A percentile compares a stretch with the other conserved stretches of the same genome.
Evolutionary conservation across 805 yeast species (phyloP).

Genomic region (Schwanniomyces vanrijiae): DNA sequence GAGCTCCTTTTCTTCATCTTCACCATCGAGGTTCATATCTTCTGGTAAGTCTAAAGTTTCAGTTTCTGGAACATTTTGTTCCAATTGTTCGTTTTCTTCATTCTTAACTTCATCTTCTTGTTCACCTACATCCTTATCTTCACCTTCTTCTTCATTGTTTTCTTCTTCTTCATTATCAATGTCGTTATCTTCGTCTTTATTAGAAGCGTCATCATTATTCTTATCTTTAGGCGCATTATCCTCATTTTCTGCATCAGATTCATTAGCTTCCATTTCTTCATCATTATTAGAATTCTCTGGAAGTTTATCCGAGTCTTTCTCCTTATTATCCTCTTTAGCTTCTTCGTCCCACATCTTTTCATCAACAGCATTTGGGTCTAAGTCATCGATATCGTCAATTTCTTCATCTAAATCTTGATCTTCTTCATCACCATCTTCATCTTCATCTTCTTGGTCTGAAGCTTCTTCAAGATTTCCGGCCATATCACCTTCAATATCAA

Average conservation of each 20-base stretch:
- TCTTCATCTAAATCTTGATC: slow-evolving; percentile 83
- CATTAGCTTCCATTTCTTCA: slow-evolving; percentile 50
- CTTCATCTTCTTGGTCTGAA: slow-evolving; percentile 63
- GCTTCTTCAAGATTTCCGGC: slow-evolving; percentile 88
- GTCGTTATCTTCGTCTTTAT: slow-evolving; percentile 33
- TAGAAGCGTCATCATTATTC: slow-evolving; percentile 34
- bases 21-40: slow-evolving; percentile 86
- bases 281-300: slow-evolving; percentile 55
- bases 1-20: slow-evolving; percentile 50
- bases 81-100: slow-evolving; percentile 68
- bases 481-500: slow-evolving; percentile 95
- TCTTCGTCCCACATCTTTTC: slow-evolving; percentile 99
- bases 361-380: slow-evolving; percentile 93
- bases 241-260: slow-evolving; percentile 40
- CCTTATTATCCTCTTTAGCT: slow-evolving; percentile 71
- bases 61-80: slow-evolving; percentile 73
- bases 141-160: slow-evolving; percentile 45
- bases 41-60: slow-evolving; percentile 92
- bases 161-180: slow-evolving; percentile 47
- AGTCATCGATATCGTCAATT: slow-evolving; percentile 82
- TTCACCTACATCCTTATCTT: slow-evolving; percentile 75
- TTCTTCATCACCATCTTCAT: slow-evolving; percentile 46
- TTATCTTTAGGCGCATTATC: slow-evolving; percentile 32
- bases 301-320: slow-evolving; percentile 75
- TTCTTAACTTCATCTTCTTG: slow-evolving; percentile 77